Percentiles rank a stretch among this genome's conserved stretches.
Conservation (phyloP, 1,284 basidiomycete species). For the Ustilago tritici region DNA sequence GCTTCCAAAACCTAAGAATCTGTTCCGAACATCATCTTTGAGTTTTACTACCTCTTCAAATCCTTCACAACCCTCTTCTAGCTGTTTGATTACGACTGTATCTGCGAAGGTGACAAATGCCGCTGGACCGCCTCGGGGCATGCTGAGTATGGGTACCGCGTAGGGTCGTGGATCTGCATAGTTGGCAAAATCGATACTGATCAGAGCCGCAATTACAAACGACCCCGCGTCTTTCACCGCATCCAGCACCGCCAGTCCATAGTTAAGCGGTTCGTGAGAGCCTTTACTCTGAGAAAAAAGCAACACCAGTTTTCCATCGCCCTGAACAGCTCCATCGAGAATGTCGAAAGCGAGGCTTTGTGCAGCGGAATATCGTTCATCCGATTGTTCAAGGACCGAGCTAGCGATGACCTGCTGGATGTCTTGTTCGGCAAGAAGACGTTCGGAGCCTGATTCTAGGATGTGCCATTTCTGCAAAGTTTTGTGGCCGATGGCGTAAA, state of each 20-base stretch:
- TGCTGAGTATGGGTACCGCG: slow-evolving; percentile 52
- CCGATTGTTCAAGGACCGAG: slow-evolving; percentile 45
- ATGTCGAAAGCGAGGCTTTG: slow-evolving; percentile 41
- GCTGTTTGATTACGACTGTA: slow-evolving; percentile 55
- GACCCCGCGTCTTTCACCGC: slow-evolving; percentile 37
- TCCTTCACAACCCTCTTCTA: slow-evolving; percentile 30
- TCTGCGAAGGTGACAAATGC: slow-evolving; percentile 63
- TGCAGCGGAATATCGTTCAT: slow-evolving; percentile 54
- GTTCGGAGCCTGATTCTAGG: slow-evolving; percentile 55
- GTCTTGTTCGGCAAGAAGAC: slow-evolving; percentile 64
- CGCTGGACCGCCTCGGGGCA: slow-evolving; percentile 61
- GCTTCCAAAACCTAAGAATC: slow-evolving; percentile 65
- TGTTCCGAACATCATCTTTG: slow-evolving; percentile 61
- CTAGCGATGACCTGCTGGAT: slow-evolving; percentile 59
- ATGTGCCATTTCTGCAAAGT: slow-evolving; percentile 66
- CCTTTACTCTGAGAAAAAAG: slow-evolving; percentile 48
- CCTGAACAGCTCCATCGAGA: slow-evolving; percentile 40
- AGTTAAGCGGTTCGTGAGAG: slow-evolving; percentile 35
- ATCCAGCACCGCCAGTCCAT: slow-evolving; percentile 48
- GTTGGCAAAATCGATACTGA: slow-evolving; percentile 32
- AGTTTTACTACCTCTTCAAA: slow-evolving; percentile 70
- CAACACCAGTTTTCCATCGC: slow-evolving; percentile 45
- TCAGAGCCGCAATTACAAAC: slow-evolving; percentile 38
- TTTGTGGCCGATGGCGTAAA: slow-evolving; percentile 59
- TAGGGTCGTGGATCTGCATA: slow-evolving; percentile 59